Base-by-base conservation (phyloP, 495 filamentous ascomycete species). In the Tuber brumale region DNA sequence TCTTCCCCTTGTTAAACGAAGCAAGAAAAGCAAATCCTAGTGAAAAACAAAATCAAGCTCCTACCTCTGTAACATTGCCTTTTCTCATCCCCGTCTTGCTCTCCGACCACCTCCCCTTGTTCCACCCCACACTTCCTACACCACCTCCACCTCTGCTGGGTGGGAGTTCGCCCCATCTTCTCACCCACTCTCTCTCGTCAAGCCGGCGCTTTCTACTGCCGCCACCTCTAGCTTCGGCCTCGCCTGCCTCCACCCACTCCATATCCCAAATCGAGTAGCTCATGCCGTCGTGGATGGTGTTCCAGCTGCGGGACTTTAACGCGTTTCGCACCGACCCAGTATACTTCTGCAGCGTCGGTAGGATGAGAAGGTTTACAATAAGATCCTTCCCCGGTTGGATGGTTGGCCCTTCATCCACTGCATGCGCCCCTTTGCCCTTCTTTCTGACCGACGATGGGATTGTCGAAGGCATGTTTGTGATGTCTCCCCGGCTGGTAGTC, bases 231-330 rank as follows among this genome's bases (percentile, higher is more conserved):
- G 90, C 89, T 85, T 92, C 89, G 16, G 90, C 89, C 41, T 90
- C 89, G 0, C 87, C 91, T 16, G 88, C 93, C 76, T 97, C 92
- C 21, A 92, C 91, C 91, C 92, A 98, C 42, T 92, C 89, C 23
- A 97, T 86, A 42, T 89, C 87, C 69, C 89, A 85, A 31, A 99
- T 88, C 85, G 90, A 93, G 85, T 93, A 98, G 81, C 93, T 97
- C 85, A 96, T 88, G 1, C 95, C 95, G 75, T 97, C 93, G 80
- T 97, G 94, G 4, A 85, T 84, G 10, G 85, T 87, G 12, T 86
- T 88, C 87, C 93, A 98, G 70, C 89, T 86, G 3, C 94, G 90
- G 73, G 92, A 94, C 82, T 89, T 90, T 74, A 99, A 87, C 0
- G 94, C 95, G 81, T 91, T 93, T 45, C 92, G 85, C 1, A 91